phyloP scores from a whole-genome alignment of 495 filamentous ascomycete genomes.

The Annulohypoxylon moriforme region DNA sequence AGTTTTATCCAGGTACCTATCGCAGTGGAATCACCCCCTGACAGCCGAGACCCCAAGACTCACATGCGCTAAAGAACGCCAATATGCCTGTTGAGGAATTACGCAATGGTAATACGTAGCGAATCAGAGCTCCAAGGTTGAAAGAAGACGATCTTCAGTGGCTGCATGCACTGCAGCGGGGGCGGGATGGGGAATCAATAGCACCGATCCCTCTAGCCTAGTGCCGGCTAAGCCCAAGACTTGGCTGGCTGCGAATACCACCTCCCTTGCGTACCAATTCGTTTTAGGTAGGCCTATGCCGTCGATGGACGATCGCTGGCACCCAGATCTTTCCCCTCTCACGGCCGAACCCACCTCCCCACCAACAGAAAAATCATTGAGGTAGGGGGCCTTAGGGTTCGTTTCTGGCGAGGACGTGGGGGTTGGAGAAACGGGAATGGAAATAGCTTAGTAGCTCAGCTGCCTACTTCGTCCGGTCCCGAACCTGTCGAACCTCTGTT shows the following conservation, averaged over 20 bases:
- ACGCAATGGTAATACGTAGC: constrained; percentile 13
- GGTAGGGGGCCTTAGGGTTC: background rate
- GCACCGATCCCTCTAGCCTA: constrained; percentile 26
- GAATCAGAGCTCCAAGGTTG: constrained; percentile 22
- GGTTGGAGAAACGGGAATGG: background rate
- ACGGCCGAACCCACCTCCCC: constrained; percentile 30
- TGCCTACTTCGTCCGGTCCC: background rate
- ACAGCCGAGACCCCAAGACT: background rate
- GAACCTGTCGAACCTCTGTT: constrained; percentile 21
- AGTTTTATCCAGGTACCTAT: background rate
- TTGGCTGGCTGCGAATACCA: constrained; percentile 21
- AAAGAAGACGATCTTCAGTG: constrained; percentile 26
- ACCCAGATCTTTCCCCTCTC: constrained; percentile 6
- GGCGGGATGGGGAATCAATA: constrained; percentile 2
- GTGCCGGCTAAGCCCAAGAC: constrained; percentile 33
- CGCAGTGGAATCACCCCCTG: background rate
- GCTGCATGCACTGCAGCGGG: constrained; percentile 30
- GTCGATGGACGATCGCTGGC: background rate
- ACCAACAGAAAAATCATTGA: constrained; percentile 17
- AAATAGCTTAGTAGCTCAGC: background rate
- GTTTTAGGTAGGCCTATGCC: constrained; percentile 37
- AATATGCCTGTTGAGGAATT: constrained; percentile 1
- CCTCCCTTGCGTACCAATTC: constrained; percentile 11
- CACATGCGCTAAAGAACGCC: background rate
- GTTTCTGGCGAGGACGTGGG: constrained; percentile 23